phyloP scores from a whole-genome alignment of 176 grass and related monocot genomes.

The Saccharum officinarum region DNA sequence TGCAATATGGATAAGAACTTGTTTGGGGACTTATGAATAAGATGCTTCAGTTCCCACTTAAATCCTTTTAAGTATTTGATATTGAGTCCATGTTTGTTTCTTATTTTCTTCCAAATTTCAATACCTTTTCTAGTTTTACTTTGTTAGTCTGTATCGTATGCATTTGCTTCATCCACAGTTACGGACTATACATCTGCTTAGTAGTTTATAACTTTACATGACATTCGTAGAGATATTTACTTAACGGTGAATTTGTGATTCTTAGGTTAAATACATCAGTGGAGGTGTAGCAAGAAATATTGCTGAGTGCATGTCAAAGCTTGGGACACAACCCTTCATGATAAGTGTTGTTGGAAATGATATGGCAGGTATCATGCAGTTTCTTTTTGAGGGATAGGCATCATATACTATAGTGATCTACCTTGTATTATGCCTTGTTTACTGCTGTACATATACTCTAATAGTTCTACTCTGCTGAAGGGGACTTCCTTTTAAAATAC shows the following conservation, averaged over 20 bases:
- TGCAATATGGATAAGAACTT: neutral
- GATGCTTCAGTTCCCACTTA: neutral
- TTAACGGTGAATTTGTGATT: neutral
- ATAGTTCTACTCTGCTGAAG: conserved; percentile 43
- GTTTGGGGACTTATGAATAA: neutral
- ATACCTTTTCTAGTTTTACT: neutral
- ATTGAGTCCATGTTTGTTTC: neutral
- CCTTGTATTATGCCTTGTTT: conserved; percentile 29
- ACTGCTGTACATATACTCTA: conserved; percentile 26
- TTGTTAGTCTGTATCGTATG: neutral
- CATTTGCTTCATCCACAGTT: neutral
- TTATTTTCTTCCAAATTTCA: neutral
- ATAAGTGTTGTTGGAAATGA: conserved; percentile 90
- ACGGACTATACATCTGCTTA: neutral
- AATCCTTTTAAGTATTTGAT: neutral
- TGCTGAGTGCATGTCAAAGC: conserved; percentile 93
- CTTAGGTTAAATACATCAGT: conserved; percentile 71
- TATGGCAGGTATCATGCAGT: conserved; percentile 68
- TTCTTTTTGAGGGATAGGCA: conserved; percentile 34
- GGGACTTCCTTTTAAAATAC: conserved; percentile 72
- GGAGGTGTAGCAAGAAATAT: conserved; percentile 96
- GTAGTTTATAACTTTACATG: neutral
- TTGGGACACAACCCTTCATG: conserved; percentile 77
- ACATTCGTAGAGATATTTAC: neutral
- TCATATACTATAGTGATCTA: neutral